Conservation (phyloP, 2,329 filamentous ascomycete genomes). For the Exophiala xenobiotica region DNA sequence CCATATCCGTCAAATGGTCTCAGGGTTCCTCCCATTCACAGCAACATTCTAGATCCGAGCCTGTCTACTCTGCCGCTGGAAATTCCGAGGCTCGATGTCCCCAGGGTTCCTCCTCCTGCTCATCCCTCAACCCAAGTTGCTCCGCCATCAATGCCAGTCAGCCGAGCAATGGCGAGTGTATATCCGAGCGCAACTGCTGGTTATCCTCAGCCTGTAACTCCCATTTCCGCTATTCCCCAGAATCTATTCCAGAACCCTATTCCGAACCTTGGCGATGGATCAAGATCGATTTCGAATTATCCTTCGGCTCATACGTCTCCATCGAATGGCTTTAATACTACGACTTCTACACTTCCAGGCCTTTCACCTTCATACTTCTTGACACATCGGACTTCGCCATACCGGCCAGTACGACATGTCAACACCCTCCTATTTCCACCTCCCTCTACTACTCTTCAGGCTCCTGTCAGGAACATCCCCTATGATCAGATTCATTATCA, state of each 20-base stretch:
- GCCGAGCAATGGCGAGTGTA: constrained; percentile 72
- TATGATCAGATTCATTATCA: constrained; percentile 81
- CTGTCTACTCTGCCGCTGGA: constrained; percentile 29
- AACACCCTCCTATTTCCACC: constrained; percentile 89
- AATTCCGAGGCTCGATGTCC: constrained; percentile 24
- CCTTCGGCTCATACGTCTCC: constrained; percentile 65
- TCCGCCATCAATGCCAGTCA: constrained; percentile 37
- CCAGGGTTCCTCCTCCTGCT: constrained; percentile 14
- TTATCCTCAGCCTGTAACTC: constrained; percentile 50
- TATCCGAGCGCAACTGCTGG: constrained; percentile 61
- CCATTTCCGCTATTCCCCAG: constrained; percentile 37
- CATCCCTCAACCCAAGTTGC: constrained; percentile 26
- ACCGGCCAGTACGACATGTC: constrained; percentile 84
- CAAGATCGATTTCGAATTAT: constrained; percentile 13
- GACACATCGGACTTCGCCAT: constrained; percentile 85
- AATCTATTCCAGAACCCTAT: constrained; percentile 35
- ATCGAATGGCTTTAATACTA: constrained; percentile 61
- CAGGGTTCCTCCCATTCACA: constrained; percentile 6
- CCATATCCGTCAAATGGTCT: constrained; percentile 8
- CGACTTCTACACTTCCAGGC: constrained; percentile 61
- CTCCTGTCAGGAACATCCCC: constrained; percentile 63
- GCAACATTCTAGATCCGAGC: constrained; percentile 1
- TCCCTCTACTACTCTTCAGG: constrained; percentile 73
- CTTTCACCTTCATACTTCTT: constrained; percentile 86
- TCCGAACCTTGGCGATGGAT: constrained; percentile 21